These are phyloP conservation scores for Fusarium xylarioides DNA, from an alignment of 2,329 filamentous ascomycete species.

Conservation along the genomic window DNA sequence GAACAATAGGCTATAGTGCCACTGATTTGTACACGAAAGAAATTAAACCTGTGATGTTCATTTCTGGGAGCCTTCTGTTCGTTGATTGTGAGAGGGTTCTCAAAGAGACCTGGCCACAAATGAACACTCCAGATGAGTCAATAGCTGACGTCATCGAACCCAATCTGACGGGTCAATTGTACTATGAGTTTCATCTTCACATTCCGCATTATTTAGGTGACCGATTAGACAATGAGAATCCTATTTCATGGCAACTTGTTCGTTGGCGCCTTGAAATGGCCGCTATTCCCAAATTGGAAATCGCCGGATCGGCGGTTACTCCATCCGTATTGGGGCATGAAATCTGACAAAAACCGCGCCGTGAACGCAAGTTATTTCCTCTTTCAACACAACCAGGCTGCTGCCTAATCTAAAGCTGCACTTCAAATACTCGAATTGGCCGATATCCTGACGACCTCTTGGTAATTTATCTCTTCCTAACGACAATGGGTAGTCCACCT, in stretches of 20 bases:
- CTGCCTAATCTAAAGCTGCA: neutral
- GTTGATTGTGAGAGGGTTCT: no score
- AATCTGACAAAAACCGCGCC: neutral
- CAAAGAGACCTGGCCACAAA: neutral
- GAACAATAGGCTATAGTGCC: neutral
- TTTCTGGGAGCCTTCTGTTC: no score
- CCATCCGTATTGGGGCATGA: neutral
- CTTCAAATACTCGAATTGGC: neutral
- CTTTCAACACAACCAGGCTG: neutral
- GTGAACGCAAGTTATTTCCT: neutral
- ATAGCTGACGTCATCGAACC: fast-evolving
- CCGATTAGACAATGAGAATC: neutral
- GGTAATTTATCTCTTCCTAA: fast-evolving
- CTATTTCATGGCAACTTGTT: neutral
- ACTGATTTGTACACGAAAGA: fast-evolving
- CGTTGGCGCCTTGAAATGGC: neutral
- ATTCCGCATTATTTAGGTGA: neutral
- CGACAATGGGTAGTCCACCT: constrained; percentile 7
- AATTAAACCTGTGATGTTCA: fast-evolving
- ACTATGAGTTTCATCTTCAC: fast-evolving
- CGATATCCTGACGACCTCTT: fast-evolving
- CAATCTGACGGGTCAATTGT: fast-evolving
- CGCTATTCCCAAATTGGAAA: neutral
- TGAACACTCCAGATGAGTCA: neutral
- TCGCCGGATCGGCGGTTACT: constrained; percentile 6